Conservation (phyloP, 2,329 filamentous ascomycete species). For the Periconia sp. region DNA sequence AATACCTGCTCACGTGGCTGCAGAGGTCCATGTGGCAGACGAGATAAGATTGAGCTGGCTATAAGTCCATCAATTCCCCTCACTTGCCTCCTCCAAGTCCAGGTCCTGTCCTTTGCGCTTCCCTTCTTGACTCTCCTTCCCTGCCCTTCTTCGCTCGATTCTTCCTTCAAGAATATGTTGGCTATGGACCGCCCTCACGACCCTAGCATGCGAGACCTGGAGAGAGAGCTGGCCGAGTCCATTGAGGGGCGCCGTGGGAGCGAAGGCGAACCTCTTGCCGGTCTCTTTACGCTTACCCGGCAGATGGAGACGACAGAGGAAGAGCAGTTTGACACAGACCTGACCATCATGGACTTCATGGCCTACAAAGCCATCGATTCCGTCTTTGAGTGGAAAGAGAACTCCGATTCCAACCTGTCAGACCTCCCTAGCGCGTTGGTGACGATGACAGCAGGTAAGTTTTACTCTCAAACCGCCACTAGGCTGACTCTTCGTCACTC, state of each 20-base stretch:
- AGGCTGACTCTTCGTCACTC: too few relatives aligned
- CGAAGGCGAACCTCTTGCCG: constrained; percentile 29
- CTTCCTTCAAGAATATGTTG: neutral
- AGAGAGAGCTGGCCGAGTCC: constrained; percentile 29
- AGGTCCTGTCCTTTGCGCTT: too few relatives aligned
- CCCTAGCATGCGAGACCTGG: constrained; percentile 25
- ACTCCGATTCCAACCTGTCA: constrained; percentile 35
- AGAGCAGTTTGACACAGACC: constrained; percentile 57
- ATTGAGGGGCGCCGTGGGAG: constrained; percentile 19
- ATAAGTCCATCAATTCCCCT: constrained; percentile 12
- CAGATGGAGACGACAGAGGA: constrained; percentile 41
- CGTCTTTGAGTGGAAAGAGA: constrained; percentile 46
- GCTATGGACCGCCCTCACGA: constrained; percentile 20
- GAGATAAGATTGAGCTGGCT: constrained; percentile 9
- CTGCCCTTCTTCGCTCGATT: constrained; percentile 12
- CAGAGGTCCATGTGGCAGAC: neutral
- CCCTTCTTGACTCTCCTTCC: constrained; percentile 3
- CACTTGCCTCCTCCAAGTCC: constrained; percentile 1
- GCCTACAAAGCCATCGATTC: constrained; percentile 53
- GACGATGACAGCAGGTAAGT: constrained; percentile 41
- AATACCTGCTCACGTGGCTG: constrained; percentile 5
- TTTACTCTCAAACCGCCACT: constrained; percentile 2
- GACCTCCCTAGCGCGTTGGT: constrained; percentile 39
- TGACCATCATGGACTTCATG: constrained; percentile 64
- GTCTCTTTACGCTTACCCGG: constrained; percentile 38